phyloP scores from a whole-genome alignment of 2,329 filamentous ascomycete species.

The Colletotrichum tropicicola region DNA sequence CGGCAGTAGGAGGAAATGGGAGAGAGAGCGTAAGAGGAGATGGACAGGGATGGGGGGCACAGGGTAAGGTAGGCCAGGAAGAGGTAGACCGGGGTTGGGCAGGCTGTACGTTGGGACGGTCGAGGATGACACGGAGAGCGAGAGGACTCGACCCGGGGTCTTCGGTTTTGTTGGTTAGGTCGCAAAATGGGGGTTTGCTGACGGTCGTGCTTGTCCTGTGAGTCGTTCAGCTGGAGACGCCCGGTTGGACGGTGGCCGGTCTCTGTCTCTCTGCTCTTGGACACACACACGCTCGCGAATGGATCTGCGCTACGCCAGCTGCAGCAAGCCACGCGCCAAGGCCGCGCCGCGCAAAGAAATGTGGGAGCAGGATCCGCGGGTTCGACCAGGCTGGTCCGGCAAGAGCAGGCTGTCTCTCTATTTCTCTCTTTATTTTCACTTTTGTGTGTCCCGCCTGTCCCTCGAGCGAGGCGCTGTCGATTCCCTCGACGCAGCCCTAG shows the following conservation, averaged over 20 bases:
- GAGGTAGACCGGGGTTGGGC: background rate
- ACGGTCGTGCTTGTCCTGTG: background rate
- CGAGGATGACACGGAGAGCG: background rate
- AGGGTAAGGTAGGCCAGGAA: background rate
- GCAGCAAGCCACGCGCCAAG: slow-evolving; percentile 27
- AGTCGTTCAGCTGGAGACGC: slow-evolving; percentile 14
- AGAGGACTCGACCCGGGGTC: background rate
- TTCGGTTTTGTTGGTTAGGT: slow-evolving; percentile 25
- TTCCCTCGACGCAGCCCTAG: background rate
- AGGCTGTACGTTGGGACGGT: background rate
- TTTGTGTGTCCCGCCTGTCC: no score
- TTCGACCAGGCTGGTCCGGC: background rate
- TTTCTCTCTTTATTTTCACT: background rate
- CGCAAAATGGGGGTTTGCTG: slow-evolving; percentile 11
- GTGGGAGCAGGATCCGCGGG: slow-evolving; percentile 8
- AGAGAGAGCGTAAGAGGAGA: background rate
- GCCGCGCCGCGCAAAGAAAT: slow-evolving; percentile 21
- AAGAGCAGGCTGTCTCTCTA: background rate
- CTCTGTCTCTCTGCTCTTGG: background rate
- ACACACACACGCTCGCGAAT: background rate
- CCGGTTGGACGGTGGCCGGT: background rate
- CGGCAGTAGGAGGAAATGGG: background rate
- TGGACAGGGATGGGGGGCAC: background rate
- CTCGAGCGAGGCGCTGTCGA: slow-evolving; percentile 8
- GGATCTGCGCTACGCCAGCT: slow-evolving; percentile 23